Evolutionary conservation across 73 alveolate genomes (phyloP), one percentile per base, ranked within the genome.

Genomic region (Blepharisma stoltei): DNA sequence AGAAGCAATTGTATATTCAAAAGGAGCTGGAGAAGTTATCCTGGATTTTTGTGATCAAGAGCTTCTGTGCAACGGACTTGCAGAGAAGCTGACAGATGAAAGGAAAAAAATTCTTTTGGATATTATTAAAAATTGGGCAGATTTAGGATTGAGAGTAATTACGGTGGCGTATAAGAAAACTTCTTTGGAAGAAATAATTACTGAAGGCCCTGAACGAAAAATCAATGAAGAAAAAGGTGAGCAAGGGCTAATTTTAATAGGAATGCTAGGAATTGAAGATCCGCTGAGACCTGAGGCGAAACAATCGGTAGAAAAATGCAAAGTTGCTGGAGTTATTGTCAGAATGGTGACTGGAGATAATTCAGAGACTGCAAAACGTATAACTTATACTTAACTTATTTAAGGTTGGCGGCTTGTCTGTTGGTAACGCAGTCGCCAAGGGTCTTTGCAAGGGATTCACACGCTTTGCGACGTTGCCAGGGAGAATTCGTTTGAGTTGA

Each of bases 261-360:
- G 89, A 32, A 87, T 93, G 82, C 85, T 87, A 23, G 98, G 96
- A 52, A 85, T 93, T 38, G 81, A 91, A 86, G 99, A 94, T 83
- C 92, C 95, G 54, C 82, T 92, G 38, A 91, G 97, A 87, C 83
- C 60, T 55, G 97, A 92, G 38, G 91, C 92, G 23, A 90, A 86
- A 8, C 90, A 78, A 67, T 96, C 99, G 65, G 94, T 94, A 54
- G 60, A 44, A 70, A 77, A 73, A 76, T 94, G 99, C 81, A 83
- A 90, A 54, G 82, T 68, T 41, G 92, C 99, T 78, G 97, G 96
- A 50, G 94, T 95, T 27, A 93, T 86, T 14, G 96, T 95, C 18
- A 88, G 97, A 55, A 95, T 95, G 99, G 99, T 95, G 25, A 95
- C 99, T 21, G 98, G 99, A 49, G 99, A 95, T 81, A 94, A 91